These are phyloP conservation scores for Sungouiella blattae DNA, from an alignment of 805 yeast species.

Conservation along the genomic window DNA sequence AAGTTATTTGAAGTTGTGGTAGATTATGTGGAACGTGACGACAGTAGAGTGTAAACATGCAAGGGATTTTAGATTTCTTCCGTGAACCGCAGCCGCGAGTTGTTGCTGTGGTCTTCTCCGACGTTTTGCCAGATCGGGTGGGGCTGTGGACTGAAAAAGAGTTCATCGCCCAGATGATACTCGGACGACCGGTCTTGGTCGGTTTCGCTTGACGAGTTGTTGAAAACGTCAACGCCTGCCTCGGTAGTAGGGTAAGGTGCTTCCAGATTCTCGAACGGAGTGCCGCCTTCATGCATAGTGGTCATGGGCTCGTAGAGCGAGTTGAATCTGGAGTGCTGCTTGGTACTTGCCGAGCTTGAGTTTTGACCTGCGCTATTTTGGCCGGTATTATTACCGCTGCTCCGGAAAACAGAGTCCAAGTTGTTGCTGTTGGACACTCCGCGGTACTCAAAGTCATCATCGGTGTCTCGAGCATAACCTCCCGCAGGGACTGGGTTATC, in stretches of 20 bases:
- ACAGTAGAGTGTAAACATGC: too few species aligned
- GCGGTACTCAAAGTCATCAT: conserved; percentile 38
- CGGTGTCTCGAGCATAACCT: conserved; percentile 8
- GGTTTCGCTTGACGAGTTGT: too few species aligned
- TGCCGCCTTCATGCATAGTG: conserved; percentile 8
- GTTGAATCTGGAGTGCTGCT: conserved; percentile 13
- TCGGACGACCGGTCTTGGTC: conserved; percentile 11
- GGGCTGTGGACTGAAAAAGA: conserved; percentile 6
- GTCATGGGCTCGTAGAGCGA: conserved; percentile 7
- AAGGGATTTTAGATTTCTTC: conserved; percentile 16
- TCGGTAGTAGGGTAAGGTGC: too few species aligned
- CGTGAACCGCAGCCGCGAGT: conserved; percentile 18
- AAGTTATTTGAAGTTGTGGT: too few species aligned
- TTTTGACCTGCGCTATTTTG: conserved; percentile 10
- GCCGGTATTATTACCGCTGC: conserved; percentile 8
- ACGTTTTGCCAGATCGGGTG: conserved; percentile 6
- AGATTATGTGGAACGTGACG: too few species aligned
- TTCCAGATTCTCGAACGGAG: too few species aligned
- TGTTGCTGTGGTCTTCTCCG: conserved; percentile 13
- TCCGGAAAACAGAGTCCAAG: conserved; percentile 36
- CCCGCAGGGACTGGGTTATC: conserved; percentile 13
- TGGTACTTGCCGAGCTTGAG: conserved; percentile 6
- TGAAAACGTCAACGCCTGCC: too few species aligned
- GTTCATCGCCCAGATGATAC: conserved; percentile 14
- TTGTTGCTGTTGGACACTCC: conserved; percentile 43